Conservation (phyloP, 2,329 filamentous ascomycete species). For the Exophiala viscosa region DNA sequence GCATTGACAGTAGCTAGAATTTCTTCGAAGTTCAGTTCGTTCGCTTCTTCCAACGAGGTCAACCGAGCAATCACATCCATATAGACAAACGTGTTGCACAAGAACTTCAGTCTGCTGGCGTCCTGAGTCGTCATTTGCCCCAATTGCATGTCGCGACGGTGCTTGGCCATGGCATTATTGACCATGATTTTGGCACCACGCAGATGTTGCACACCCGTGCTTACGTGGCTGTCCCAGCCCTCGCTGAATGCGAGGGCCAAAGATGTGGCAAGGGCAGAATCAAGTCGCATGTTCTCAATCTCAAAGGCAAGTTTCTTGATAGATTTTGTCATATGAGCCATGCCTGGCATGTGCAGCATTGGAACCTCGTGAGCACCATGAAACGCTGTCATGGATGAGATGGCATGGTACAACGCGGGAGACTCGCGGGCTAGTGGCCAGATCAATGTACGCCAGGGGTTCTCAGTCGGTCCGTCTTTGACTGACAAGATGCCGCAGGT, state of each 20-base stretch:
- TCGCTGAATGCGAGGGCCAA: slow-evolving; percentile 66
- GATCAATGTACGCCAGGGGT: slow-evolving; percentile 68
- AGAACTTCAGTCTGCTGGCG: slow-evolving; percentile 55
- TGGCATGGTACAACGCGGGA: slow-evolving; percentile 64
- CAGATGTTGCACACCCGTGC: slow-evolving; percentile 66
- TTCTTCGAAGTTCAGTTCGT: slow-evolving; percentile 53
- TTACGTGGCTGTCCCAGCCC: slow-evolving; percentile 67
- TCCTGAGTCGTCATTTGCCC: slow-evolving; percentile 32
- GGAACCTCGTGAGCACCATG: slow-evolving; percentile 52
- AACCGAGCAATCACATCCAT: slow-evolving; percentile 69
- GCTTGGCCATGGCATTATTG: slow-evolving; percentile 53
- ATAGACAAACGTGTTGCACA: slow-evolving; percentile 70
- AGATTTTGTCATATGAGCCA: slow-evolving; percentile 65
- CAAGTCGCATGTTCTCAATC: slow-evolving; percentile 57
- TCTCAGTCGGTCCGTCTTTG: slow-evolving; percentile 65
- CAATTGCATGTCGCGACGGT: slow-evolving; percentile 34
- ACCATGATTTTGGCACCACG: slow-evolving; percentile 64
- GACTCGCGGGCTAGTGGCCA: slow-evolving; percentile 64
- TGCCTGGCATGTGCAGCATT: slow-evolving; percentile 57
- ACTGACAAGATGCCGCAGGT: slow-evolving; percentile 69
- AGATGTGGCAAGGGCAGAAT: slow-evolving; percentile 64
- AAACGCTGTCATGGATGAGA: slow-evolving; percentile 66
- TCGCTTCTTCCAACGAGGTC: slow-evolving; percentile 59
- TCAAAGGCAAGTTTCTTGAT: slow-evolving; percentile 57
- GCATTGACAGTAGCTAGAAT: slow-evolving; percentile 37